A percentile compares a stretch with the other conserved stretches of the same genome.
These are phyloP conservation scores for Rhizophagus clarus DNA, from an alignment of 192 early-diverging fungal genomes.

Conservation along the genomic window DNA sequence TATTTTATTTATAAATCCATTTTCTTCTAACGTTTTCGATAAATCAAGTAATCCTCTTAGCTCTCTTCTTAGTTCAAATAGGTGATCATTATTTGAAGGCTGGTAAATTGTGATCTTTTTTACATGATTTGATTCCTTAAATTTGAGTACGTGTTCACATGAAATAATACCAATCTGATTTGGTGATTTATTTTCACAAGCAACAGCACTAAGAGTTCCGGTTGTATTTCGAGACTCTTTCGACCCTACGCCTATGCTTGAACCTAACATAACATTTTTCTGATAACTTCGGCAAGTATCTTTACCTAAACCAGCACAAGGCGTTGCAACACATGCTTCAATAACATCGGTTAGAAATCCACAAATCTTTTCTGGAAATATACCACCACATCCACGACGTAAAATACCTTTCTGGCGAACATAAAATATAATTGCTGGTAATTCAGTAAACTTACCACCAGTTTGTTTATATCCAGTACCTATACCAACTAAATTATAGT, in stretches of 20 bases:
- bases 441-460: background rate
- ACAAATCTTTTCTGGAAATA: constrained; percentile 8
- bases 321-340: constrained; percentile 12
- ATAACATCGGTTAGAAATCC: background rate
- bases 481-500: constrained; percentile 8
- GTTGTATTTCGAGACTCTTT: background rate
- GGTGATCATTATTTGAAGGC: too few relatives aligned
- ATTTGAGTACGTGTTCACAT: background rate
- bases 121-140: too few relatives aligned
- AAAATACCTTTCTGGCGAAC: background rate
- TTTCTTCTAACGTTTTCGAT: too few relatives aligned
- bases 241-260: background rate
- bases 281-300: background rate
- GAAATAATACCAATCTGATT: background rate
- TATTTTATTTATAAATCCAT: too few relatives aligned
- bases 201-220: background rate
- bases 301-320: background rate
- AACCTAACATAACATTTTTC: background rate
- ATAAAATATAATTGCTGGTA: background rate
- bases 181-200: background rate
- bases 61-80: too few relatives aligned
- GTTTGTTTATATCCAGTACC: background rate
- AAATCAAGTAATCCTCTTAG: too few relatives aligned
- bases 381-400: background rate
- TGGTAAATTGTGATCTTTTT: too few relatives aligned